Base-by-base conservation (phyloP, 768 basidiomycete species). In the Terana coerulea region DNA sequence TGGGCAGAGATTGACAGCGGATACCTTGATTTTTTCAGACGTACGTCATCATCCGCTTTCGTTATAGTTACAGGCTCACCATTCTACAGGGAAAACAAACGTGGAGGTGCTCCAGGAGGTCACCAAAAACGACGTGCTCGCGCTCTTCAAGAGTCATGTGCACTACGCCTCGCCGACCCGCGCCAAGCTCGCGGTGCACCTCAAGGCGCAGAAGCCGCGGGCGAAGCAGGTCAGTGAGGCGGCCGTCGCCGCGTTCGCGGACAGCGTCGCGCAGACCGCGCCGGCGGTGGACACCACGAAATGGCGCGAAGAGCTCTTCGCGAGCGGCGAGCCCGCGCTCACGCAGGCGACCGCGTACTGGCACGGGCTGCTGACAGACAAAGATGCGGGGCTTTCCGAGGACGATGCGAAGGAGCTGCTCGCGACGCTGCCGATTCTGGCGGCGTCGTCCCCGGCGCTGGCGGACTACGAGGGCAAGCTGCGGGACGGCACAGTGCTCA, bases 181-280 rank as follows among this genome's bases (percentile, higher is more conserved):
- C 33, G 75, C 87, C 14, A 99, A 98, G 69, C 71, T 93, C 47
- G 92, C 94, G 1, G 74, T 91, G 41, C 95, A 95, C 56, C 73
- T 90, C 69, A 73, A 75, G 39, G 91, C 91, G 10, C 84, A 83
- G 61, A 86, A 80, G 65, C 77, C 79, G 15, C 77, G 67, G 7
- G 71, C 72, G 3, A 76, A 75, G 61, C 81, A 75, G 55, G 76
- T 93, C 64, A 89, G 88, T 61, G 62, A 71, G 1, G 75, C 79
- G 3, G 83, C 89, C 4, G 74, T 80, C 31, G 69, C 79, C 51
- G 83, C 79, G 5, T 87, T 94, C 56, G 76, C 81, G 53, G 65
- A 64, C 11, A 64, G 74, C 10, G 71, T 91, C 22, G 75, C 70
- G 30, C 67, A 71, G 48, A 69, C 76, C 43, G 71, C 71, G 17